A percentile compares a stretch with the other conserved stretches of the same genome.
These are phyloP conservation scores for Aspergillus terreus DNA, from an alignment of 2,329 filamentous ascomycete species.

Conservation along the genomic window DNA sequence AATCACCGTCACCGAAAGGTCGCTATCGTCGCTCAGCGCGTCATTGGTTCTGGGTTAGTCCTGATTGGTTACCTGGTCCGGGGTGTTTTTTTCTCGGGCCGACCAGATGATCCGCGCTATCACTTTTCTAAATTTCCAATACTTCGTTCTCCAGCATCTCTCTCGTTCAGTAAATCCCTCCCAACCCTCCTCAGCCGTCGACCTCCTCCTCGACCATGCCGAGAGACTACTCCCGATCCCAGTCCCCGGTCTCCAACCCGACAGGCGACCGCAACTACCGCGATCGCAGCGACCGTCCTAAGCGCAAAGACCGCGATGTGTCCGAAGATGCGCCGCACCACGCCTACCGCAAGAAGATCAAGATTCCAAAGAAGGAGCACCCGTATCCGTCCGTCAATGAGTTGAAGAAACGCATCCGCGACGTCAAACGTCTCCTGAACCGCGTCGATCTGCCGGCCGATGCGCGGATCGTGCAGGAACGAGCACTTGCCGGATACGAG, in stretches of 20 bases:
- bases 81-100: slow-evolving; percentile 21
- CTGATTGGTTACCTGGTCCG: slow-evolving; percentile 28
- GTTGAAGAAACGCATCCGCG: slow-evolving; percentile 55
- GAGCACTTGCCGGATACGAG: slow-evolving; percentile 55
- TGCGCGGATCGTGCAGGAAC: slow-evolving; percentile 56
- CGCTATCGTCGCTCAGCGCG: neutral
- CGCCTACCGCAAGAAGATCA: slow-evolving; percentile 27
- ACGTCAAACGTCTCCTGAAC: slow-evolving; percentile 52
- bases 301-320: slow-evolving; percentile 27
- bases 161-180: neutral
- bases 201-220: slow-evolving; percentile 8
- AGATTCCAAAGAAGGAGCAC: slow-evolving; percentile 22
- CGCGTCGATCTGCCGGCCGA: slow-evolving; percentile 51
- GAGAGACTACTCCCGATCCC: slow-evolving; percentile 11
- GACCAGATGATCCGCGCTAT: slow-evolving; percentile 23
- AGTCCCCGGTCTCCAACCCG: slow-evolving; percentile 1
- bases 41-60: neutral
- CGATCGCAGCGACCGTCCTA: slow-evolving; percentile 19
- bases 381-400: slow-evolving; percentile 43
- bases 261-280: slow-evolving; percentile 12
- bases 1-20: too few species aligned
- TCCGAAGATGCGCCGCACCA: slow-evolving; percentile 21
- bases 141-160: neutral
- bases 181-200: neutral
- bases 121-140: slow-evolving; percentile 3